phyloP scores from a whole-genome alignment of 352 stramenopile species.

The Pythium scleroteichum region DNA sequence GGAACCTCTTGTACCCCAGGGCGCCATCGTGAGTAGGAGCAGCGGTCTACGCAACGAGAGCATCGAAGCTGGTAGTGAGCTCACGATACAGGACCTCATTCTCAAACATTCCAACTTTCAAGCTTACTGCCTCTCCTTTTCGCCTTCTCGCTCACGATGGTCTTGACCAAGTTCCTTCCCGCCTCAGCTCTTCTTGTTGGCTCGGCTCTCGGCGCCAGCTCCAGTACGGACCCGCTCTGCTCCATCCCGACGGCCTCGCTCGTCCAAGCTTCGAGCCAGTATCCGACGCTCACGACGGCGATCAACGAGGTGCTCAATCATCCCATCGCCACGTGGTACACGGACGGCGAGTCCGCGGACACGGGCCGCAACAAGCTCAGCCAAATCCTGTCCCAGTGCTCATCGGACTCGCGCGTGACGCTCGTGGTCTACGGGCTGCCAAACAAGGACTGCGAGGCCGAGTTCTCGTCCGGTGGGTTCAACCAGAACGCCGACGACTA shows the following conservation, averaged over 20 bases:
- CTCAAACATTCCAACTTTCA: too few species aligned
- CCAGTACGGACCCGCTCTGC: background rate
- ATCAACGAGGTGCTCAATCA: constrained; percentile 7
- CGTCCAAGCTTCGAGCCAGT: background rate
- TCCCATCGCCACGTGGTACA: constrained; percentile 59
- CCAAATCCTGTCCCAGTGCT: constrained; percentile 34
- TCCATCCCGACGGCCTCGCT: background rate
- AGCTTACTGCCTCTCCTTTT: too few species aligned
- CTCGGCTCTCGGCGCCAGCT: too few species aligned
- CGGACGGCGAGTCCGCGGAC: constrained; percentile 44
- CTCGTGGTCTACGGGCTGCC: constrained; percentile 73
- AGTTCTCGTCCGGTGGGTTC: constrained; percentile 10
- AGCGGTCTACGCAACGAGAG: too few species aligned
- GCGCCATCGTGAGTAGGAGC: too few species aligned
- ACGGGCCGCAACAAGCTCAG: constrained; percentile 15
- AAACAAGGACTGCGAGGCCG: constrained; percentile 65
- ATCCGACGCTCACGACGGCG: constrained; percentile 4
- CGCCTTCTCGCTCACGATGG: too few species aligned
- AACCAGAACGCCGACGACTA: constrained; percentile 48
- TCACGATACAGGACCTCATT: too few species aligned
- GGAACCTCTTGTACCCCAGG: too few species aligned
- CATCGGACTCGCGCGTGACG: constrained; percentile 38
- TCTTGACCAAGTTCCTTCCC: too few species aligned
- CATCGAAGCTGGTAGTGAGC: too few species aligned
- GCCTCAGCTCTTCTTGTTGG: too few species aligned